These are phyloP conservation scores for Novymonas esmeraldas DNA, from an alignment of 208 protist genomes.

Conservation along the genomic window DNA sequence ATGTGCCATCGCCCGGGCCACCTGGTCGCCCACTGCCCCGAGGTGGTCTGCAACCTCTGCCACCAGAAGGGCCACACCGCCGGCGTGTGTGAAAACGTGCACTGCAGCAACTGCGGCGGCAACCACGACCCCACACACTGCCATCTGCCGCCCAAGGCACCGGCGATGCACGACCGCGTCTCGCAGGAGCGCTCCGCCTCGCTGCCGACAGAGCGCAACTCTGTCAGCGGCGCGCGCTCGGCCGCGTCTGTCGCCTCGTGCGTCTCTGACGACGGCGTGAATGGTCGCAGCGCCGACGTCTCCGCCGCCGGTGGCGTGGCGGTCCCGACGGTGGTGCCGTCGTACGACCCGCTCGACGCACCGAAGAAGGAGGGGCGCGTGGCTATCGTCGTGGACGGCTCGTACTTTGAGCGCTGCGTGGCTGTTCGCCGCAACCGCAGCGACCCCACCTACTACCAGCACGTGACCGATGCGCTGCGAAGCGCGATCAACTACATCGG, in stretches of 20 bases:
- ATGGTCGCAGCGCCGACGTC: constrained; percentile 3
- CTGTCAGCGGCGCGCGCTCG: background rate
- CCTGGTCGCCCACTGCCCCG: constrained; percentile 73
- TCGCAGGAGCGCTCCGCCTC: constrained; percentile 19
- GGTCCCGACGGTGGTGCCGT: constrained; percentile 23
- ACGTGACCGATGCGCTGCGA: constrained; percentile 50
- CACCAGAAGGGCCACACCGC: constrained; percentile 81
- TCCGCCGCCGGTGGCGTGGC: background rate
- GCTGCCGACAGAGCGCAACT: background rate
- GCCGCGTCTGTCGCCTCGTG: background rate
- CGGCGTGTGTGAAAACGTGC: constrained; percentile 57
- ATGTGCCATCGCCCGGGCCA: constrained; percentile 85
- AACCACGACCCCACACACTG: constrained; percentile 44
- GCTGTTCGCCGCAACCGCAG: constrained; percentile 27
- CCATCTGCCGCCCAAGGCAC: constrained; percentile 16
- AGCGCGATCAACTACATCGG: constrained; percentile 80
- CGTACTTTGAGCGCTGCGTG: constrained; percentile 87
- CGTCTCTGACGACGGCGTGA: background rate
- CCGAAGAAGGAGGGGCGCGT: constrained; percentile 50
- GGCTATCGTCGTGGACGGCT: constrained; percentile 81
- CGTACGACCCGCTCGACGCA: constrained; percentile 39
- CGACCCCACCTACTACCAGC: constrained; percentile 58
- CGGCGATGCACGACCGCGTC: constrained; percentile 22
- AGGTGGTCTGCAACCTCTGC: constrained; percentile 71
- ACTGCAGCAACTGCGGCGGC: constrained; percentile 52